A percentile compares a stretch with the other conserved stretches of the same genome.
phyloP scores from a whole-genome alignment of 176 grass and related monocot genomes.

The Ampelocalamus luodianensis region DNA sequence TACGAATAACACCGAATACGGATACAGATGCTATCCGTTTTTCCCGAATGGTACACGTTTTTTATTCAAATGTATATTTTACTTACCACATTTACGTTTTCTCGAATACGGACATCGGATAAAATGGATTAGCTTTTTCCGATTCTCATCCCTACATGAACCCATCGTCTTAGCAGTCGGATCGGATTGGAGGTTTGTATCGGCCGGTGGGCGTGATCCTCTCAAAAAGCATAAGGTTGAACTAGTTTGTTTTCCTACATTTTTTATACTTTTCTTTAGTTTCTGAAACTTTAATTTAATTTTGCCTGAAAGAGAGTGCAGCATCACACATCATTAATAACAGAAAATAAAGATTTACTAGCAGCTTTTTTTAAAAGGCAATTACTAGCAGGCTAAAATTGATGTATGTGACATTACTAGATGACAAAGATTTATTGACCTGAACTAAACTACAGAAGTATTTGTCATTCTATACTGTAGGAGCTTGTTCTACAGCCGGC shows the following conservation, averaged over 20 bases:
- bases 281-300: background rate
- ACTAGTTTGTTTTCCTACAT: background rate
- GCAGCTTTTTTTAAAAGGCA: background rate
- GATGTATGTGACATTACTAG: background rate
- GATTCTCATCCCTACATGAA: too few relatives aligned
- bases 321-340: too few relatives aligned
- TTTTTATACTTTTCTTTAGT: background rate
- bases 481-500: background rate
- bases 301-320: background rate
- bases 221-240: background rate
- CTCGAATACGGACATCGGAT: too few relatives aligned
- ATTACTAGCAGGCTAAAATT: background rate
- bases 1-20: too few relatives aligned
- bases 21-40: too few relatives aligned
- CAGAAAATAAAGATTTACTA: too few relatives aligned
- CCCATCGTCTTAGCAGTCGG: too few relatives aligned
- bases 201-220: background rate
- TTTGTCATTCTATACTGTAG: conserved; percentile 16
- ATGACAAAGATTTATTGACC: background rate
- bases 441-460: conserved; percentile 15
- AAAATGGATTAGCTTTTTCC: too few relatives aligned
- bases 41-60: too few relatives aligned
- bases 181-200: background rate
- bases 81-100: too few relatives aligned
- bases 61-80: too few relatives aligned